These are phyloP conservation scores for Gorgonomyces haynaldii DNA, from an alignment of 192 early-diverging fungal genomes.

Conservation along the genomic window DNA sequence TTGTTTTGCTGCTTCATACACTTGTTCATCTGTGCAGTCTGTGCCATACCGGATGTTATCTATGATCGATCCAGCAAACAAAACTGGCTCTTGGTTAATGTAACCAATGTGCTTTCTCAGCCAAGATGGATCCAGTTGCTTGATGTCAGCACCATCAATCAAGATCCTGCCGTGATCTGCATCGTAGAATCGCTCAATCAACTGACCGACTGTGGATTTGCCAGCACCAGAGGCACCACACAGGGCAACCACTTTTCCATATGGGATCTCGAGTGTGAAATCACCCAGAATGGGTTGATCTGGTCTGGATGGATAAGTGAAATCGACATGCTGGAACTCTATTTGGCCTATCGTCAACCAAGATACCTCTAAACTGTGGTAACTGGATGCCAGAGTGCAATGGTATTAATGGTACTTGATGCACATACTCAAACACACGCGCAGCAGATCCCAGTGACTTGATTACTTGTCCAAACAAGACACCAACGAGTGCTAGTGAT, in stretches of 20 bases:
- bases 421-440: constrained; percentile 30
- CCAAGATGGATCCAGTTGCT: constrained; percentile 21
- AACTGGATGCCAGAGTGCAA: neutral
- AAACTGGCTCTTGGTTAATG: constrained; percentile 29
- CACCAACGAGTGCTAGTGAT: constrained; percentile 24
- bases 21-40: constrained; percentile 12
- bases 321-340: constrained; percentile 26
- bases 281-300: constrained; percentile 15
- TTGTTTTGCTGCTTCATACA: constrained; percentile 15
- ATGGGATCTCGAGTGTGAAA: constrained; percentile 17
- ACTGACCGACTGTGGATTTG: constrained; percentile 25
- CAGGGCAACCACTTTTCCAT: constrained; percentile 22
- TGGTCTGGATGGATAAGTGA: constrained; percentile 22
- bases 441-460: constrained; percentile 23
- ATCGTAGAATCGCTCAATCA: constrained; percentile 33
- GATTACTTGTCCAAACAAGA: constrained; percentile 31
- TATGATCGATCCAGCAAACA: constrained; percentile 23
- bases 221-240: constrained; percentile 24
- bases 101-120: constrained; percentile 25
- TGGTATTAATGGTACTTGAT: constrained; percentile 12
- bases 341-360: constrained; percentile 11
- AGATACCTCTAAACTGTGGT: constrained; percentile 12
- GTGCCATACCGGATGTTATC: constrained; percentile 27
- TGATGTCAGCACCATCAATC: constrained; percentile 24
- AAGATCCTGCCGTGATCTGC: constrained; percentile 11